Base-by-base conservation (phyloP, 2,329 filamentous ascomycete genomes). In the Ceratocystis albifundus region DNA sequence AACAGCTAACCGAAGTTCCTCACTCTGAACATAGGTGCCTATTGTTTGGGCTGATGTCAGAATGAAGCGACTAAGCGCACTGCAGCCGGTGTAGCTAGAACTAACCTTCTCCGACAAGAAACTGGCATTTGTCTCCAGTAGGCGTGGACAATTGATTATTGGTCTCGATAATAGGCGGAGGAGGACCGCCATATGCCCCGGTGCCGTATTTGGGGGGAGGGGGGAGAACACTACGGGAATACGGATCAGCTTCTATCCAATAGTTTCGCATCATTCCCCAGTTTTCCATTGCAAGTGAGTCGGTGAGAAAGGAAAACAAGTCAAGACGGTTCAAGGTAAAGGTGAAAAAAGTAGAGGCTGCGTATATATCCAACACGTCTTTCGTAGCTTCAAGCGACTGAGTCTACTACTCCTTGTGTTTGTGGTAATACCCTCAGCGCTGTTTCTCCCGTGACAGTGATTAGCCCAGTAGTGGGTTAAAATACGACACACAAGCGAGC, bases 1-100 rank as follows among this genome's bases (percentile, higher is more conserved):
- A 44, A 92, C 96, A 57, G 94, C 93, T 67, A 99, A 86, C 71
- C 91, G 88, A 32, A 99, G 79, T 74, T 96, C 90, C 76, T 99
- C 93, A 74, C 91, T 88, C 55, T 97, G 83, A 25, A 89, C 82
- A 73, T 99, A 99, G 69, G 89, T 93, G 72, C 92, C 90, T 94
- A 32, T 6, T 44, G n/a, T 36, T 45, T 25, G 15, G 25, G 25
- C 15, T 48, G 46, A n/a, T 17, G 46, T n/a, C 7, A 53, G 22
- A 53, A 28, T 41, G 10, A 53, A 28, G 48, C 8, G 3, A 28
- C 36, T 41, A 12, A 41, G 36, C 10, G 36, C 36, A 41, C 36
- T 41, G 12, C 36, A 41, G 44, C 32, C 12, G 61, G 12, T 5
- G 10, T 30, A 44, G 17, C 8, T 20, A 59, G 1, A 8, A 62